Base-by-base conservation (phyloP, 169 alveolate species). In the Plasmodium vinckei region DNA sequence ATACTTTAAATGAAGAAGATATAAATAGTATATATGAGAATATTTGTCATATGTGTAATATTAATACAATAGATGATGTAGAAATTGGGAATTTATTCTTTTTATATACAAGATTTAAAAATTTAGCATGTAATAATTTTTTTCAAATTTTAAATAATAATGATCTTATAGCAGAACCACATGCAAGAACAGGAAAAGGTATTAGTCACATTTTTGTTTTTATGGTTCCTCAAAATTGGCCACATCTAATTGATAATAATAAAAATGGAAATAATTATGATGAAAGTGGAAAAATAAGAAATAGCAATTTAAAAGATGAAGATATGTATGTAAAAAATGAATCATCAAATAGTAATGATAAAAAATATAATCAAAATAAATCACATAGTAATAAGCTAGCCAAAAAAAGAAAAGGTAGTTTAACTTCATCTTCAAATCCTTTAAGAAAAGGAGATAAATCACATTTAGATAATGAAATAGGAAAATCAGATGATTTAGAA, bases 171-270 rank as follows among this genome's bases (percentile, higher is more conserved):
- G 27, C 72, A 17, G 88, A 75, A 63, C 77, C 88, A 10, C 88
- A 75, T 25, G 21, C 88, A 23, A 75, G 88, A 49, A 75, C 44
- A 63, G 88, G 88, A 27, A 75, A 75, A 7, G 88, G 88, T 9
- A 75, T 75, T 17, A 75, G 88, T 39, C 88, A 75, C 44, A 64
- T 75, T 2, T 75, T 75, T 51, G 88, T 75, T 23, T 75, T 63
- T 23, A 63, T 75, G 6, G 12, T 75, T 6, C 88, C 88, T 1
- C 63, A 75, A 56, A 23, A 27, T 3, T 75, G n/a, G 63, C 10
- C 73, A 6, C 88, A 75, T 56, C 47, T 75, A 21, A 63, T 63
- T 13, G 88, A 75, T 64, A 75, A 75, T n/a, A 33, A 33, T 33
- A 33, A 33, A 33, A 33, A 33, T 33, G 42, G 6, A 3, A 33